Conservation (phyloP, 495 filamentous ascomycete species). For the Beverwykella pulmonaria region DNA sequence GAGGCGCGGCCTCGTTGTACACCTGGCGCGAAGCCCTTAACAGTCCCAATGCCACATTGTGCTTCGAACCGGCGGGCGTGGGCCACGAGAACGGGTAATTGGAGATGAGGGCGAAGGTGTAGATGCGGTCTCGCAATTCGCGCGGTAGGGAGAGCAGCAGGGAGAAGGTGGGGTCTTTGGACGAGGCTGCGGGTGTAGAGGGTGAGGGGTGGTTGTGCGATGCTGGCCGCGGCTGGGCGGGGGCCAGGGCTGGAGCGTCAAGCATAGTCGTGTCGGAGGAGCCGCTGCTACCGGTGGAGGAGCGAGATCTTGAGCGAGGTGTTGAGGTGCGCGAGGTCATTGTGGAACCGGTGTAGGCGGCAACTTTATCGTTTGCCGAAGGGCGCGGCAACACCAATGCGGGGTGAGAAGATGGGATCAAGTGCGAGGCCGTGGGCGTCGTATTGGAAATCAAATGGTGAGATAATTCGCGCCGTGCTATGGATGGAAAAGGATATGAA, state of each 20-base stretch:
- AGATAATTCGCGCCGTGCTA: not conserved
- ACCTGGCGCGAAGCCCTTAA: slow-evolving; percentile 43
- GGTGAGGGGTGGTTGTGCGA: slow-evolving; percentile 17
- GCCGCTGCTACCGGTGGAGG: slow-evolving; percentile 24
- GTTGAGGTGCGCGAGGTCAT: slow-evolving; percentile 30
- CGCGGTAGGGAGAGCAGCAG: slow-evolving; percentile 45
- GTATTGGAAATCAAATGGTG: not conserved
- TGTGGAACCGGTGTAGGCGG: not conserved
- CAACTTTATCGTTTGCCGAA: not conserved
- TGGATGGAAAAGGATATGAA: not conserved
- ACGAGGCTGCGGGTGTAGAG: not conserved
- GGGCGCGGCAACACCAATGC: not conserved
- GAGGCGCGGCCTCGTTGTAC: slow-evolving; percentile 46
- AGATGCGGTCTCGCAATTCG: slow-evolving; percentile 47
- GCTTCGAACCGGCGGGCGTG: not conserved
- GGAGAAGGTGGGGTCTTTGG: slow-evolving; percentile 25
- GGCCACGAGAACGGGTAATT: slow-evolving; percentile 40
- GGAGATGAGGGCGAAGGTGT: slow-evolving; percentile 42
- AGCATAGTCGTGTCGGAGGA: slow-evolving; percentile 32
- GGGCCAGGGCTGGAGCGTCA: slow-evolving; percentile 22
- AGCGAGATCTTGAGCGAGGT: slow-evolving; percentile 22
- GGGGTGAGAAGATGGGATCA: not conserved
- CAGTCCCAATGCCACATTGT: slow-evolving; percentile 40
- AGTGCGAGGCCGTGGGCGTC: not conserved
- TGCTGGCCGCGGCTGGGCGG: slow-evolving; percentile 18